phyloP scores from a whole-genome alignment of 495 filamentous ascomycete genomes.

The Pyrenopolyporus hunteri region DNA sequence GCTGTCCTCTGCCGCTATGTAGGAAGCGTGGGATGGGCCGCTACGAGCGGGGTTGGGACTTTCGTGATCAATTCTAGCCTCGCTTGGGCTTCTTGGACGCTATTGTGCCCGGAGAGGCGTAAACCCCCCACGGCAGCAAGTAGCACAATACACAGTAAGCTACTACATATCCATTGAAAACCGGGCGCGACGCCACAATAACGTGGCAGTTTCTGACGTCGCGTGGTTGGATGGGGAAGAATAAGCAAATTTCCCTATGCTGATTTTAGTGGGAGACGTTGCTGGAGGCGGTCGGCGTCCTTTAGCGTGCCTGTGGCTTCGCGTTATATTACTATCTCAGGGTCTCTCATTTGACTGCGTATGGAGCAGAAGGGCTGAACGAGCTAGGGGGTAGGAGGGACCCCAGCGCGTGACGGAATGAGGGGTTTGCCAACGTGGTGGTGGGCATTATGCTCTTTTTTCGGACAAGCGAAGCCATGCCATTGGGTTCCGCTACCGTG shows the following conservation, averaged over 20 bases:
- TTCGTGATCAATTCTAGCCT: slow-evolving; percentile 10
- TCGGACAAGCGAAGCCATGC: slow-evolving; percentile 34
- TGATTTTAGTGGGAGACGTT: neutral
- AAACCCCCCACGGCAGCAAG: slow-evolving; percentile 18
- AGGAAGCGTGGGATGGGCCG: slow-evolving; percentile 6
- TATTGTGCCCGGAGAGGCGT: neutral
- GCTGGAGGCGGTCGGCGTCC: slow-evolving; percentile 8
- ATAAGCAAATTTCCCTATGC: slow-evolving; percentile 10
- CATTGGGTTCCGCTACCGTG: slow-evolving; percentile 38
- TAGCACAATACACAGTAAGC: slow-evolving; percentile 13
- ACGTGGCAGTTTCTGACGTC: slow-evolving; percentile 14
- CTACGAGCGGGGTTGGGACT: slow-evolving; percentile 3
- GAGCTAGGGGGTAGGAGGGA: slow-evolving; percentile 8
- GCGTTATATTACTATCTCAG: slow-evolving; percentile 23
- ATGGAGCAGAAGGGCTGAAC: slow-evolving; percentile 31
- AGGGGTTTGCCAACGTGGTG: slow-evolving; percentile 26
- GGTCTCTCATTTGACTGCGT: slow-evolving; percentile 1
- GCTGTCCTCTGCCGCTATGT: slow-evolving; percentile 1
- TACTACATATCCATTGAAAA: slow-evolving; percentile 5
- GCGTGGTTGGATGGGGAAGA: neutral
- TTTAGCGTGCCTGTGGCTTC: slow-evolving; percentile 11
- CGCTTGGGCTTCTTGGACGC: slow-evolving; percentile 1
- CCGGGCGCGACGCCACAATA: slow-evolving; percentile 21
- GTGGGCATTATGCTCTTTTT: slow-evolving; percentile 24
- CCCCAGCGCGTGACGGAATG: slow-evolving; percentile 5